Percentiles rank a stretch among this genome's conserved stretches.
Conservation (phyloP, 768 basidiomycete species). For the Mycena chlorophos region DNA sequence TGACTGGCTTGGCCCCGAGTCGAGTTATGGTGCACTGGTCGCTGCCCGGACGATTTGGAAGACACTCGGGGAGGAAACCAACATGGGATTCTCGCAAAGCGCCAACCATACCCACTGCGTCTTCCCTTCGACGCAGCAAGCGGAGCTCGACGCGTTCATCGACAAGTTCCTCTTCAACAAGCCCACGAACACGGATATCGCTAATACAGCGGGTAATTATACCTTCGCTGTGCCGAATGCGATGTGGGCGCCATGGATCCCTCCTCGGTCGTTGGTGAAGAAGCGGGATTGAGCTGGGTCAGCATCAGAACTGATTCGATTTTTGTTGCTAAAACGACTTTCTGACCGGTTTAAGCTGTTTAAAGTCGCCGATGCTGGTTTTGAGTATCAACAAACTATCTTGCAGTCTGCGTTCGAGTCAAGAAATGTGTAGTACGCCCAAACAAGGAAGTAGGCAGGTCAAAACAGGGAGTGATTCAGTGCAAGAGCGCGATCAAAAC, state of each 20-base stretch:
- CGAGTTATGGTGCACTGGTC: conserved; percentile 51
- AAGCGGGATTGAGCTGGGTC: too few species aligned
- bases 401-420: too few species aligned
- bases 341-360: too few species aligned
- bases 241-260: conserved; percentile 18
- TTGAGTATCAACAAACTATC: too few species aligned
- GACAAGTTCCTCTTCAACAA: conserved; percentile 55
- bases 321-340: too few species aligned
- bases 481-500: too few species aligned
- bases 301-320: too few species aligned
- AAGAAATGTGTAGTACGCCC: too few species aligned
- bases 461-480: too few species aligned
- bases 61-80: conserved; percentile 46
- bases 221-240: conserved; percentile 22
- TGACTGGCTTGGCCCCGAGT: conserved; percentile 45
- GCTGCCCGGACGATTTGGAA: conserved; percentile 51
- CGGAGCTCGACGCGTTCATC: conserved; percentile 52
- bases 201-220: conserved; percentile 43
- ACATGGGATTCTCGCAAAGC: conserved; percentile 54
- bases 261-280: too few species aligned
- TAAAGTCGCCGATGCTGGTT: too few species aligned
- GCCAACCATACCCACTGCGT: conserved; percentile 56
- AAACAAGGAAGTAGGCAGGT: too few species aligned
- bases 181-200: conserved; percentile 47
- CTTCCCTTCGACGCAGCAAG: conserved; percentile 49